Evolutionary conservation across 1,284 basidiomycete genomes (phyloP).

Genomic region (Ustilago curta): DNA sequence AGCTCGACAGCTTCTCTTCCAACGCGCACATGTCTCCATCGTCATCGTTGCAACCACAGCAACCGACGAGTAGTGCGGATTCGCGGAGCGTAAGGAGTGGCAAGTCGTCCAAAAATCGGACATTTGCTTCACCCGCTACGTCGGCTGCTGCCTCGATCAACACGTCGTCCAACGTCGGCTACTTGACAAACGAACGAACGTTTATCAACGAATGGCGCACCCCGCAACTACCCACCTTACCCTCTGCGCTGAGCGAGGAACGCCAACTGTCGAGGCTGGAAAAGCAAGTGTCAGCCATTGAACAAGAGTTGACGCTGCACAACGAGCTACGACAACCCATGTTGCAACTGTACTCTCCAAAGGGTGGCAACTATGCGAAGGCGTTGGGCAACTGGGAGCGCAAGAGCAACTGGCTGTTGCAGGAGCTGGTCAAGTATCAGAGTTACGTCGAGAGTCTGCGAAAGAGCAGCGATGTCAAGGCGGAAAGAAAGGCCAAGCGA

Average conservation of each 20-base stretch:
- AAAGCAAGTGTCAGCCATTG: constrained; percentile 72
- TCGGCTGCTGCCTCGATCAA: constrained; percentile 14
- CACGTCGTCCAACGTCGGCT: constrained; percentile 14
- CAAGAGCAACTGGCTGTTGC: constrained; percentile 85
- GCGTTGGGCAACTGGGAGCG: constrained; percentile 91
- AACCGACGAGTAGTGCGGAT: constrained; percentile 1
- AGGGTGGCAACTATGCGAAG: constrained; percentile 80
- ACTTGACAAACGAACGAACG: constrained; percentile 74
- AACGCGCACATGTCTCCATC: neutral
- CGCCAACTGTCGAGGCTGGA: constrained; percentile 73
- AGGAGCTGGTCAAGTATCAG: constrained; percentile 94
- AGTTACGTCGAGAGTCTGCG: constrained; percentile 89
- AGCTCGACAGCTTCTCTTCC: constrained; percentile 65
- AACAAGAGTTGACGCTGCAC: constrained; percentile 83
- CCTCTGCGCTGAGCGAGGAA: constrained; percentile 90
- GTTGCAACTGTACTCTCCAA: constrained; percentile 80
- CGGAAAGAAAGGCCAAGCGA: constrained; percentile 42
- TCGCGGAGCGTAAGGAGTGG: constrained; percentile 45
- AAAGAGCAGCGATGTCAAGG: constrained; percentile 34
- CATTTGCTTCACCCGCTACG: neutral
- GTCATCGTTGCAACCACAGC: neutral
- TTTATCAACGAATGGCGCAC: constrained; percentile 93
- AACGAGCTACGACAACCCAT: constrained; percentile 86
- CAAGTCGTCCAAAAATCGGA: neutral
- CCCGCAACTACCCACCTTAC: constrained; percentile 82